Conservation (phyloP, 176 grass and related monocot genomes). For the Oryza brachyantha region DNA sequence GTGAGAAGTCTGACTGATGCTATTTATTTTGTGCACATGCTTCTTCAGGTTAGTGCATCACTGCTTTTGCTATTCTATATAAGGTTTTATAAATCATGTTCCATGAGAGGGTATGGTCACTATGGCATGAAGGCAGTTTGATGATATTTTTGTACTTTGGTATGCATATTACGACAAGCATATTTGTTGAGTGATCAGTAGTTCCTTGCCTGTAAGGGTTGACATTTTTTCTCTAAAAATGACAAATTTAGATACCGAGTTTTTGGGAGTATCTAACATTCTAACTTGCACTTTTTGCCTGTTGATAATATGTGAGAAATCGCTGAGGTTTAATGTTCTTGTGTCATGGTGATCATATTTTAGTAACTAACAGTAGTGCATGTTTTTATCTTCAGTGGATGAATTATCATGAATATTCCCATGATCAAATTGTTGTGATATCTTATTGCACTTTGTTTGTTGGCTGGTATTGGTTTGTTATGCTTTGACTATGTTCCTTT, state of each 20-base stretch:
- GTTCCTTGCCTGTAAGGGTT: neutral
- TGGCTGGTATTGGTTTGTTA: neutral
- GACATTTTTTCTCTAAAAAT: neutral
- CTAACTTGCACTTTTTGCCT: neutral
- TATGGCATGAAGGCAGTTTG: too few relatives aligned
- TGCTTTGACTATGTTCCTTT: neutral
- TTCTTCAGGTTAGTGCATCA: conserved; percentile 78
- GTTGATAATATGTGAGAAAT: neutral
- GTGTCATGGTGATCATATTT: conserved; percentile 6
- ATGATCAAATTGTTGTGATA: neutral
- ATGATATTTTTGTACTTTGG: neutral
- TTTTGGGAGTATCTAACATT: neutral
- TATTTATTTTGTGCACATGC: conserved; percentile 90
- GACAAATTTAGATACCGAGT: neutral
- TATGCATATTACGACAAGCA: neutral
- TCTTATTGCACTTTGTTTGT: neutral
- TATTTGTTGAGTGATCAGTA: neutral
- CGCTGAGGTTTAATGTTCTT: neutral
- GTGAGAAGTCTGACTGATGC: conserved; percentile 91
- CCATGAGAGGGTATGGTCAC: neutral
- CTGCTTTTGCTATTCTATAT: conserved; percentile 13
- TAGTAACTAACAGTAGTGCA: neutral
- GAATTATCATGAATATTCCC: neutral
- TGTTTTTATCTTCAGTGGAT: neutral
- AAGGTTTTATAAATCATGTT: neutral